A percentile compares a stretch with the other conserved stretches of the same genome.
phyloP scores from a whole-genome alignment of 2,329 filamentous ascomycete genomes.

The Aspergillus nomiae region DNA sequence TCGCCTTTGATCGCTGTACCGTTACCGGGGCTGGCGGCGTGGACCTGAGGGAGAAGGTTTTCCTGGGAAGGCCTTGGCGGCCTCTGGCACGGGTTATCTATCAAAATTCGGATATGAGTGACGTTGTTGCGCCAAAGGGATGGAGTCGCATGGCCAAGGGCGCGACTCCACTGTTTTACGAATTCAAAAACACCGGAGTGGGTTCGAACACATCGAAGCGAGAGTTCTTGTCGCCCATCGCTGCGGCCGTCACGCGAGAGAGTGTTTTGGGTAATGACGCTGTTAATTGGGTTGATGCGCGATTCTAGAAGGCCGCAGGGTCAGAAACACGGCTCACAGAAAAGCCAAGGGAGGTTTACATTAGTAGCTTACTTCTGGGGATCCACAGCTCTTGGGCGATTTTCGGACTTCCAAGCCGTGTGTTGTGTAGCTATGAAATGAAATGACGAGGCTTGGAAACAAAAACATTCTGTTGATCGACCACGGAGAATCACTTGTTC shows the following conservation, averaged over 20 bases:
- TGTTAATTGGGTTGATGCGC: neutral
- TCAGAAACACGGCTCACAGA: neutral
- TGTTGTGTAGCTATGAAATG: neutral
- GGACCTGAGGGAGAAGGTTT: slow-evolving; percentile 26
- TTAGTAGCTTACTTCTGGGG: no score
- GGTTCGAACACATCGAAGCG: neutral
- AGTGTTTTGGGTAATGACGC: neutral
- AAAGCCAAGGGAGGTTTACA: no score
- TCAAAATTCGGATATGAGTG: slow-evolving; percentile 31
- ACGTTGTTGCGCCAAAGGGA: slow-evolving; percentile 33
- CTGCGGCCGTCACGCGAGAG: neutral
- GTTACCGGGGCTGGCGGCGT: slow-evolving; percentile 23
- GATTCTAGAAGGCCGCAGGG: neutral
- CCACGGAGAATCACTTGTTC: neutral
- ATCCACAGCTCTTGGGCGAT: no score
- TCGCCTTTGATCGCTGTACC: slow-evolving; percentile 34
- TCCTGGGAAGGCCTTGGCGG: slow-evolving; percentile 38
- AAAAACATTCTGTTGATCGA: neutral
- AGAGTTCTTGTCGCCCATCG: neutral
- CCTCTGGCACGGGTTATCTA: slow-evolving; percentile 37
- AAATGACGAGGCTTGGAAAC: neutral
- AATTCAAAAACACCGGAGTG: slow-evolving; percentile 16
- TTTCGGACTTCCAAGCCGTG: neutral
- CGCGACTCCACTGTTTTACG: slow-evolving; percentile 35
- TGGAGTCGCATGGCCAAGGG: slow-evolving; percentile 36